Conservation (phyloP, 75 land plant genomes). For the Picea glauca region DNA sequence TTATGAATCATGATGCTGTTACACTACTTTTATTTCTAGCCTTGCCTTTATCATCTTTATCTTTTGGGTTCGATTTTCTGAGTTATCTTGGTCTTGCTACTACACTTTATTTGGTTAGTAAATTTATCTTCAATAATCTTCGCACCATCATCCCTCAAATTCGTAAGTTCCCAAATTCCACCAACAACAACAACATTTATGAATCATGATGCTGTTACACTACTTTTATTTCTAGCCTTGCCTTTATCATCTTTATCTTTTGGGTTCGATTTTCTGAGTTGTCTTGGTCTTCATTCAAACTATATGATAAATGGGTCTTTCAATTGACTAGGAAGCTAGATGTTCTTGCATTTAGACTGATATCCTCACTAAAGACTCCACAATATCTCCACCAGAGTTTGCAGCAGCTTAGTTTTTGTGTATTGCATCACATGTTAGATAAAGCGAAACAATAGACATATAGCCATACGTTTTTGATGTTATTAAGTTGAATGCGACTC, state of each 20-base stretch:
- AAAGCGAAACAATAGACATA: background rate
- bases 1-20: too few relatives aligned
- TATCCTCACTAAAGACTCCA: background rate
- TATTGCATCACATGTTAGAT: background rate
- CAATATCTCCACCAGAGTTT: background rate
- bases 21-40: background rate
- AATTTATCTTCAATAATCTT: background rate
- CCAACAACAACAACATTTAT: background rate
- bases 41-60: background rate
- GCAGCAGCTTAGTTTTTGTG: background rate
- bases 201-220: background rate
- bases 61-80: background rate
- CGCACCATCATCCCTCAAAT: background rate
- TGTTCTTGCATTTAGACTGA: background rate
- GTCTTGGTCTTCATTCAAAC: background rate
- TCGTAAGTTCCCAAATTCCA: background rate
- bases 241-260: background rate
- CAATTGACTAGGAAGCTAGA: background rate
- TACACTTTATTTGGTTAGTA: too few relatives aligned
- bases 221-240: background rate
- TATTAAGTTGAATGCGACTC: background rate
- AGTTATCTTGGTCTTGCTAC: background rate
- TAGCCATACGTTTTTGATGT: background rate
- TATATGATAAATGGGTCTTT: background rate
- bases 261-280: background rate